A percentile compares a stretch with the other conserved stretches of the same genome.
These are phyloP conservation scores for Vitis labrusca DNA, from an alignment of 164 flowering plant genomes.

Conservation along the genomic window DNA sequence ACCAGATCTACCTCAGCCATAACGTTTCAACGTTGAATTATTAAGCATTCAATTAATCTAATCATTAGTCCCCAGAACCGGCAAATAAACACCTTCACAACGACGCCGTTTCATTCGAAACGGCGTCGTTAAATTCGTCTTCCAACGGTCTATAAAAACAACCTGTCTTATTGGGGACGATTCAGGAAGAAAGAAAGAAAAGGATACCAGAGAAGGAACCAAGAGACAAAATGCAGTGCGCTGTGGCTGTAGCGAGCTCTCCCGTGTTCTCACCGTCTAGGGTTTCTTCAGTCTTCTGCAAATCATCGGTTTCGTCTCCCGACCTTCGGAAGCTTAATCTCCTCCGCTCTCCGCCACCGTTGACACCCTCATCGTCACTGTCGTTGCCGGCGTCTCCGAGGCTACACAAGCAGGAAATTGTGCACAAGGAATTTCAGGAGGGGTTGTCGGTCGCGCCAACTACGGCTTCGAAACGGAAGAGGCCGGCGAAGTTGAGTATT, in stretches of 20 bases:
- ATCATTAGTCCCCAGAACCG: no score
- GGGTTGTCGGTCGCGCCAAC: neutral
- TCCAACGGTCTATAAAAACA: no score
- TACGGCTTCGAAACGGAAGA: conserved; percentile 49
- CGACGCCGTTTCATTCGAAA: no score
- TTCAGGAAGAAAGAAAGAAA: neutral
- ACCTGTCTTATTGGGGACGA: no score
- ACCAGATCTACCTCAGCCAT: no score
- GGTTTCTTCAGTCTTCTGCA: conserved; percentile 26
- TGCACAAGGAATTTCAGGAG: neutral
- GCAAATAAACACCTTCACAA: no score
- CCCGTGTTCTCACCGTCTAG: conserved; percentile 36
- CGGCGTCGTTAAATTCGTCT: no score
- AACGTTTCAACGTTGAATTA: no score
- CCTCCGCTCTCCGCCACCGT: conserved; percentile 11
- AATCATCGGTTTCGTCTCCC: conserved; percentile 12
- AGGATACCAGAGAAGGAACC: neutral
- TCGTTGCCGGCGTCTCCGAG: conserved; percentile 1
- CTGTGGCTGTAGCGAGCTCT: conserved; percentile 32
- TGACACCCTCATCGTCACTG: neutral
- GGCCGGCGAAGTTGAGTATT: conserved; percentile 46
- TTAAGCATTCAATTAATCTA: no score
- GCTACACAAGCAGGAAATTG: neutral
- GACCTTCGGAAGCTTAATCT: conserved; percentile 5
- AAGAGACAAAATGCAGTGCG: conserved; percentile 20